Evolutionary conservation across 306 rosid genomes (phyloP).

Genomic region (Crotalaria pallida): DNA sequence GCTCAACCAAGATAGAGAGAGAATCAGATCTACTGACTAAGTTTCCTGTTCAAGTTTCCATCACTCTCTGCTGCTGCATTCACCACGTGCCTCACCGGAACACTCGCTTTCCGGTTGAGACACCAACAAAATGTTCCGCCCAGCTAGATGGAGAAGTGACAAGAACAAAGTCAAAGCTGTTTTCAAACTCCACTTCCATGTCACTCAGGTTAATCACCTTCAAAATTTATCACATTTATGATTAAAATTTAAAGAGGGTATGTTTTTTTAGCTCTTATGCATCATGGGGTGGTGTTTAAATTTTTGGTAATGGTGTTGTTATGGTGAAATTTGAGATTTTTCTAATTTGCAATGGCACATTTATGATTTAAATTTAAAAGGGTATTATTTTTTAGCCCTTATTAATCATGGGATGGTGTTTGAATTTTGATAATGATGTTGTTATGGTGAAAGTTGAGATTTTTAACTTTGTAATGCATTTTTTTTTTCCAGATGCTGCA

Average conservation of each 20-base stretch:
- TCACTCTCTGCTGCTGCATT: constrained; percentile 3
- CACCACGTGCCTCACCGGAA: constrained; percentile 1
- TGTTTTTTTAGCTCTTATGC: background rate
- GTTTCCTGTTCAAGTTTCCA: background rate
- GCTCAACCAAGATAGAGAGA: no score
- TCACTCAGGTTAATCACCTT: constrained; percentile 55
- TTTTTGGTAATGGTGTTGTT: background rate
- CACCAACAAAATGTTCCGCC: constrained; percentile 58
- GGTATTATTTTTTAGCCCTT: background rate
- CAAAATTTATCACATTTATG: background rate
- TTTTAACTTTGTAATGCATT: constrained; percentile 19
- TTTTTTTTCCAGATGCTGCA: constrained; percentile 48
- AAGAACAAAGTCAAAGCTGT: constrained; percentile 72
- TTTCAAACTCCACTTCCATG: constrained; percentile 80
- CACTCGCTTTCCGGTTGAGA: constrained; percentile 21
- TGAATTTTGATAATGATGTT: background rate
- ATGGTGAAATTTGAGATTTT: background rate
- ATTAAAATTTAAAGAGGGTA: background rate
- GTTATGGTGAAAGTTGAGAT: background rate
- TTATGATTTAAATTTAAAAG: background rate
- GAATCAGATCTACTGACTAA: constrained; percentile 28
- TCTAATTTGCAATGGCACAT: no score
- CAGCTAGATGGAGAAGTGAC: constrained; percentile 87
- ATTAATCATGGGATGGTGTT: background rate
- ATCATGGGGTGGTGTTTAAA: background rate